Evolutionary conservation across 257 asterid species (phyloP), one percentile per base, ranked within the genome.

Genomic region (Leonotis leonurus): DNA sequence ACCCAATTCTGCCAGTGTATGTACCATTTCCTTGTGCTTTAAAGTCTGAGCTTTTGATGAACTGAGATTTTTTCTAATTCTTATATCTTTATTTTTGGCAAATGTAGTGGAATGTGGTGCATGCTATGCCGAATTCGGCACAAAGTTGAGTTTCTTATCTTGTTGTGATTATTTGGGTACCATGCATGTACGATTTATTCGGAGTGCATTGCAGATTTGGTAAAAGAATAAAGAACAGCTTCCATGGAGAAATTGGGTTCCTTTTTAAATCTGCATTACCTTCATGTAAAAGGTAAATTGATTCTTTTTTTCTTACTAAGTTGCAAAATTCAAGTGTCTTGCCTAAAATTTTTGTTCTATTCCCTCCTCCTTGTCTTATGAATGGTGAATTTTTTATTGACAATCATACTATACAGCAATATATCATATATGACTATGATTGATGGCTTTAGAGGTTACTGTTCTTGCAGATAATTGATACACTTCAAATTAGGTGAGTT

Each of bases 61-160:
- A 35, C 3, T 62, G 37, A 20, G 56, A 5, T n/a, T 0, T 14
- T 32, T 8, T 11, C 55, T 21, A 18, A 6, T 12, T 14, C n/a
- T 29, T 8, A 1, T n/a, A 13, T 45, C 13, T 20, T 18, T 13
- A 7, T 8, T 25, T 11, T 54, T 3, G 30, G 24, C 4, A 20
- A 32, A 40, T 57, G 50, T 41, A 21, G 64, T 64, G 39, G n/a
- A 22, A 52, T 53, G 60, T 22, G 64, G 65, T 54, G 56, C 24
- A 21, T 22, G 5, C 13, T 39, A 51, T 21, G 67, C 46, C 50
- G 25, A 75, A 41, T 71, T 62, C 45, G 18, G 65, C 66, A 37
- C 55, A 8, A 66, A 57, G 46, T 53, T 17, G 67, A 52, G 36
- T 44, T 66, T 46, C 41, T 3, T 50, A 2, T 21, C 32, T 41